Percentiles rank a stretch among this genome's conserved stretches.
phyloP scores from a whole-genome alignment of 495 filamentous ascomycete species.

The Penicillium bovifimosum region DNA sequence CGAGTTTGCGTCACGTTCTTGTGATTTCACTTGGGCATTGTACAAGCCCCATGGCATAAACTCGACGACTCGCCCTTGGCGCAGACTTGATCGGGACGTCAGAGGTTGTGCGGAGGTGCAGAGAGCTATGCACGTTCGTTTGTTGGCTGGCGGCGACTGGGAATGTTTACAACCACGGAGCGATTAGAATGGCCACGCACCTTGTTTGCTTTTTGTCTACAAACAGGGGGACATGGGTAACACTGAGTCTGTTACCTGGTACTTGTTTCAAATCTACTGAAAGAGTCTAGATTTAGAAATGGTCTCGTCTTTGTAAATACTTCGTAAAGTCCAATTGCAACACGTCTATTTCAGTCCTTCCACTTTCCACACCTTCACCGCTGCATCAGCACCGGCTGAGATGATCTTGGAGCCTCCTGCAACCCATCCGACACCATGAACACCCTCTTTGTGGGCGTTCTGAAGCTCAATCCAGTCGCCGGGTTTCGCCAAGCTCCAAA shows the following conservation, averaged over 20 bases:
- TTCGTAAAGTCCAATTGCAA: not conserved
- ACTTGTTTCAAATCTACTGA: not conserved
- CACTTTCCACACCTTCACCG: slow-evolving; percentile 85
- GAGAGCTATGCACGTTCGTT: slow-evolving; percentile 4
- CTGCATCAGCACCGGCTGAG: slow-evolving; percentile 79
- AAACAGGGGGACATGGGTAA: not conserved
- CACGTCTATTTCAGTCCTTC: slow-evolving; percentile 49
- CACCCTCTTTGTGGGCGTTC: slow-evolving; percentile 93
- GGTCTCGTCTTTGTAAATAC: not conserved
- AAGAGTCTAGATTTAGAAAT: not conserved
- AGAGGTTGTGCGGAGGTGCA: slow-evolving; percentile 3
- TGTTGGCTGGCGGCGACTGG: slow-evolving; percentile 5
- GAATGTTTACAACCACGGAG: slow-evolving; percentile 14
- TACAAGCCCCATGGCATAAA: slow-evolving; percentile 1
- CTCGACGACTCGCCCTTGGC: not conserved
- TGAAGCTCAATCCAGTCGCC: slow-evolving; percentile 70
- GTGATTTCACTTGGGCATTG: slow-evolving; percentile 7
- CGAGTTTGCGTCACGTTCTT: slow-evolving; percentile 16
- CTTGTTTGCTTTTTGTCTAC: not conserved
- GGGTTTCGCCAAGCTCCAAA: slow-evolving; percentile 84
- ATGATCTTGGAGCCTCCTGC: slow-evolving; percentile 62
- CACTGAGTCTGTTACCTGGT: not conserved
- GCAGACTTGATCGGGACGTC: slow-evolving; percentile 3
- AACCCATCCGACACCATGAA: slow-evolving; percentile 83
- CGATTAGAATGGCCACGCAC: slow-evolving; percentile 10